Evolutionary conservation across 768 basidiomycete species (phyloP).

Genomic region (Sporobolomyces phaffii): DNA sequence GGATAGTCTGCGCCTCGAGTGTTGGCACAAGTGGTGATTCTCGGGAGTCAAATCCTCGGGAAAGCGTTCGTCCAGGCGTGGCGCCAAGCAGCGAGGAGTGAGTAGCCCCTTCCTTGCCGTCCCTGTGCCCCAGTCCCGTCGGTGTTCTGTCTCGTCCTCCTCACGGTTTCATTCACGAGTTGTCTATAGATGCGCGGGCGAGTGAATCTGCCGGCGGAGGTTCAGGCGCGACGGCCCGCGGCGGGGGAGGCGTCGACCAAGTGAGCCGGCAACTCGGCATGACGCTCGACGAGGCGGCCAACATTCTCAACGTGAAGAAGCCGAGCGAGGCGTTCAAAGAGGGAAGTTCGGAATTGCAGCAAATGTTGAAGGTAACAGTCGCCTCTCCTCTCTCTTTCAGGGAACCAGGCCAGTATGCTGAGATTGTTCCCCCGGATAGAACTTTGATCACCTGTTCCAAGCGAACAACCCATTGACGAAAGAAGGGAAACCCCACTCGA

Average conservation of each 20-base stretch:
- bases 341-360: constrained; percentile 46
- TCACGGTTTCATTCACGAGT: too few relatives aligned
- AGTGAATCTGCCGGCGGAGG: constrained; percentile 64
- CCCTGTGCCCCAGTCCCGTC: neutral
- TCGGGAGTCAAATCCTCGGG: constrained; percentile 74
- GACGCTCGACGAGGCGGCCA: constrained; percentile 88
- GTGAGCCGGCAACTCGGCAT: constrained; percentile 79
- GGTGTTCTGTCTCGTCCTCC: too few relatives aligned
- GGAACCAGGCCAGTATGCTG: too few relatives aligned
- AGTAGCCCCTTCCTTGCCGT: constrained; percentile 41
- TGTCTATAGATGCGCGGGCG: constrained; percentile 57
- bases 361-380: constrained; percentile 60
- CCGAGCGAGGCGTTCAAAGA: constrained; percentile 10
- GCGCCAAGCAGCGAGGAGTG: constrained; percentile 87
- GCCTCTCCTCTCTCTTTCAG: neutral
- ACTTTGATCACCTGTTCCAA: constrained; percentile 88
- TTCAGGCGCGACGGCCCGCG: constrained; percentile 51
- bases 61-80: constrained; percentile 87
- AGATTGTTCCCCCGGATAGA: constrained; percentile 51
- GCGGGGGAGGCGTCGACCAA: constrained; percentile 69
- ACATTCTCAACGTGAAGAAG: constrained; percentile 68
- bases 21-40: constrained; percentile 70
- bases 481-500: constrained; percentile 53
- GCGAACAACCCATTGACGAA: constrained; percentile 59
- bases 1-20: constrained; percentile 68